These are phyloP conservation scores for Solanum ossicruentum DNA, from an alignment of 257 asterid genomes.

Conservation along the genomic window DNA sequence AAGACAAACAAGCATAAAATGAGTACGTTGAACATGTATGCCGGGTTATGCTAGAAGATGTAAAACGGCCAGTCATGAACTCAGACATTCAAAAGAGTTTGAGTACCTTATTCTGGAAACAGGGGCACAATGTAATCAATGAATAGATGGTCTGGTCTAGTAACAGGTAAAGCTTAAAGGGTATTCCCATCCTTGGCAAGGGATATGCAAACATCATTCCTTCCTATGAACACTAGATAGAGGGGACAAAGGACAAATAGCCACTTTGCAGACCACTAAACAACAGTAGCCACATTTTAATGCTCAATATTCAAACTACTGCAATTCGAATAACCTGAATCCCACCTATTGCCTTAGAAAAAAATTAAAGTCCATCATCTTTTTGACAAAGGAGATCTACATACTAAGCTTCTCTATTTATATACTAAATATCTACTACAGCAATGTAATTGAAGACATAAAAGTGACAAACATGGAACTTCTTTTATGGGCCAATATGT, in stretches of 20 bases:
- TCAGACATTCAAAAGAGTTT: background rate
- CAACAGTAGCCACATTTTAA: background rate
- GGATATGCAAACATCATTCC: background rate
- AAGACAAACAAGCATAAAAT: background rate
- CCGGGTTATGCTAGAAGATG: background rate
- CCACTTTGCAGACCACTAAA: background rate
- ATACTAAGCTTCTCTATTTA: background rate
- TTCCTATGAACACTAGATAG: background rate
- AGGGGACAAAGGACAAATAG: background rate
- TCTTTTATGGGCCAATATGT: background rate
- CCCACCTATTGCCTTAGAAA: background rate
- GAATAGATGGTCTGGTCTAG: background rate
- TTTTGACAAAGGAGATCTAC: background rate
- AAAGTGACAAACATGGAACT: background rate
- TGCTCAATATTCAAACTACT: background rate
- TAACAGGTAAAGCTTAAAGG: background rate
- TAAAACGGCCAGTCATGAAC: background rate
- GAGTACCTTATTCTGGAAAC: background rate
- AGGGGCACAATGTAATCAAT: background rate
- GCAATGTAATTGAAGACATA: background rate
- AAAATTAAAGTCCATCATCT: background rate
- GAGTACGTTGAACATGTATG: background rate
- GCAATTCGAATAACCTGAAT: background rate
- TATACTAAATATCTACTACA: background rate
- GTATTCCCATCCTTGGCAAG: background rate